Evolutionary conservation across 2,329 filamentous ascomycete species (phyloP).

Genomic region (Fusarium virguliforme): DNA sequence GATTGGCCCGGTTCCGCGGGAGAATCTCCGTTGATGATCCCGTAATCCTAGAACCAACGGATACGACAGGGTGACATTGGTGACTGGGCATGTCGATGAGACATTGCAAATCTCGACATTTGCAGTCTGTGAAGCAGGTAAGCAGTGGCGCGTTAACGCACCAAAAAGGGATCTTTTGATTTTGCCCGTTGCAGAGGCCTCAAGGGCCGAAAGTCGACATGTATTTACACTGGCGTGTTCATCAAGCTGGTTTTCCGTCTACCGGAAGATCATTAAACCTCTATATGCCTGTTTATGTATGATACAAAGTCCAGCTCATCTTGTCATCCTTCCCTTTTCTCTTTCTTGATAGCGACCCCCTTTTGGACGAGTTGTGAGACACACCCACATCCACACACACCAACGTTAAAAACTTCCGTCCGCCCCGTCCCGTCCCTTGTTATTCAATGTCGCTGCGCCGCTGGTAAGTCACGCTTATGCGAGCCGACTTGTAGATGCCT

Average conservation of each 20-base stretch:
- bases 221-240: background rate
- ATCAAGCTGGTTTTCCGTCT: background rate
- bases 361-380: background rate
- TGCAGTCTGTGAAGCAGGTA: conserved; percentile 7
- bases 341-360: background rate
- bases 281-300: background rate
- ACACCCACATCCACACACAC: background rate
- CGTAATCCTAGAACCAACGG: conserved; percentile 25
- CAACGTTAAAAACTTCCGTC: background rate
- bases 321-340: background rate
- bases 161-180: conserved; percentile 17
- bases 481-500: conserved; percentile 47
- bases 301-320: background rate
- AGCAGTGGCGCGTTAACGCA: conserved; percentile 18
- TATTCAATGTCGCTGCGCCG: conserved; percentile 22
- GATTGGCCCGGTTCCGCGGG: conserved; percentile 7
- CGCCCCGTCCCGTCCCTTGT: conserved; percentile 5
- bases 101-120: conserved; percentile 23
- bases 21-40: background rate
- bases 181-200: background rate
- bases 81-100: conserved; percentile 1
- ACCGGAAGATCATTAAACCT: background rate
- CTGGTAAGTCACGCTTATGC: conserved; percentile 44
- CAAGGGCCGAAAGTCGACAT: background rate
- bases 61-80: conserved; percentile 9